Evolutionary conservation across 805 yeast species (phyloP).

Genomic region (Danielozyma ontarioensis): DNA sequence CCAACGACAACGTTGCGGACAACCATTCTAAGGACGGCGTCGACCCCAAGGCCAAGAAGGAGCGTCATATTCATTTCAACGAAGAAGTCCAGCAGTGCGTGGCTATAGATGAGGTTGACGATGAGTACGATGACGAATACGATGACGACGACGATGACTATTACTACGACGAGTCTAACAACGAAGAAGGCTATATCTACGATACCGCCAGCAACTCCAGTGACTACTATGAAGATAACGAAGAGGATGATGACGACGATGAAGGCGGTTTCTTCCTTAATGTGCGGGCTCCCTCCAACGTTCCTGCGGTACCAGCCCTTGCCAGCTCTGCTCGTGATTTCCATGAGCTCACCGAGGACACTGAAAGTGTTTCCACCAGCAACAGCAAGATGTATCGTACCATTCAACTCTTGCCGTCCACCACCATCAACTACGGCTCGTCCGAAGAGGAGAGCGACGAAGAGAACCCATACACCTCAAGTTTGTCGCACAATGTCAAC

Average conservation of each 20-base stretch:
- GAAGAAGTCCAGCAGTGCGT: constrained; percentile 94
- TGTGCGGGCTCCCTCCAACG: constrained; percentile 39
- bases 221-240: constrained; percentile 20
- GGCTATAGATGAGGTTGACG: constrained; percentile 44
- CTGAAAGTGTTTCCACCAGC: constrained; percentile 25
- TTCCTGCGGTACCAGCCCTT: constrained; percentile 6
- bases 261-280: constrained; percentile 67
- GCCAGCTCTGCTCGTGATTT: background rate
- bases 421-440: constrained; percentile 74
- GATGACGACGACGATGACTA: constrained; percentile 14
- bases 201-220: constrained; percentile 3
- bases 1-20: background rate
- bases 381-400: constrained; percentile 40
- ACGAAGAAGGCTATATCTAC: constrained; percentile 10
- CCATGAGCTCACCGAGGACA: constrained; percentile 15
- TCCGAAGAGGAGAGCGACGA: constrained; percentile 59
- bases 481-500: constrained; percentile 67
- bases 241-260: constrained; percentile 48
- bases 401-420: constrained; percentile 79
- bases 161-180: constrained; percentile 12
- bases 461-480: constrained; percentile 38
- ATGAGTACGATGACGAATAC: constrained; percentile 12
- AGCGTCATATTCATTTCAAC: constrained; percentile 84
- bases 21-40: no score
- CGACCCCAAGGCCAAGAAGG: constrained; percentile 26